Conservation (phyloP, 345 rosid genomes). For the Salix exigua region DNA sequence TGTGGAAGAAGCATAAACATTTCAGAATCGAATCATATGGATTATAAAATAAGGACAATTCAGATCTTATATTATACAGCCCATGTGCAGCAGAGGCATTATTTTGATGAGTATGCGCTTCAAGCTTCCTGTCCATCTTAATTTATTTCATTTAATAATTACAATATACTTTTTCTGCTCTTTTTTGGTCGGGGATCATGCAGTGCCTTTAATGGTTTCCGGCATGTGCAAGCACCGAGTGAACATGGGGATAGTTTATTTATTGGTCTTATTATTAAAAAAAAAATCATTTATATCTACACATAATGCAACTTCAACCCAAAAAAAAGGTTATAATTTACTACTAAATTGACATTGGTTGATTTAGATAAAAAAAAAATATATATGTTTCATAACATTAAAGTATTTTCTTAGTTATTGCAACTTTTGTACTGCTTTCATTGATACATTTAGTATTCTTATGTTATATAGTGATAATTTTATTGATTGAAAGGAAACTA, state of each 20-base stretch:
- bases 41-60: neutral
- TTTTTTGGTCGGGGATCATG: slow-evolving; percentile 8
- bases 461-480: no score
- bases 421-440: no score
- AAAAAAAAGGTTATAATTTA: no score
- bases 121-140: neutral
- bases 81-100: slow-evolving; percentile 2
- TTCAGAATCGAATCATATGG: neutral
- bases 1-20: neutral
- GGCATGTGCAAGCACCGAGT: neutral
- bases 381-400: no score
- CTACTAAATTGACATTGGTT: no score
- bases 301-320: no score
- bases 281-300: no score
- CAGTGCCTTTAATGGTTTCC: neutral
- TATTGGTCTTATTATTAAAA: no score
- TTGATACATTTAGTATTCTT: no score
- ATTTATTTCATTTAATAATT: neutral
- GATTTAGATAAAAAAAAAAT: no score
- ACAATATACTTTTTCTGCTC: neutral
- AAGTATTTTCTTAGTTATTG: no score
- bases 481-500: no score
- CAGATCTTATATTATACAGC: slow-evolving; percentile 1
- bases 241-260: neutral
- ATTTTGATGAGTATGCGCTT: neutral